Evolutionary conservation across 352 stramenopile species (phyloP).

Genomic region (Pseudoperonospora humuli): DNA sequence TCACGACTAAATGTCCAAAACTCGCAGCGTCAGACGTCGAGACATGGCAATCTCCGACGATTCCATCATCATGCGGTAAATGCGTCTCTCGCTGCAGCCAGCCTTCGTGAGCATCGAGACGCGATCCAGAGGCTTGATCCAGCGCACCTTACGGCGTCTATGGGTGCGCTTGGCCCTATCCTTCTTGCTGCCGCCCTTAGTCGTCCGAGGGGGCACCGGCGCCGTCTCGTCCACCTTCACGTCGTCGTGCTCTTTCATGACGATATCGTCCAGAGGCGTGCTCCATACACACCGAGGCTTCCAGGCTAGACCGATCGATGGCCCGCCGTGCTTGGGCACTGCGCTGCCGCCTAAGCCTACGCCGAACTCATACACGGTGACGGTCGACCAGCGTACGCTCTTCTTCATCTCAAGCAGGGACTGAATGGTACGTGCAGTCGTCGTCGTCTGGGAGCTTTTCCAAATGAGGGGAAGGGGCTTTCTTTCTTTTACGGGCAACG

Average conservation of each 20-base stretch:
- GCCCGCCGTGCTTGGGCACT: conserved; percentile 39
- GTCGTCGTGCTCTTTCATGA: conserved; percentile 10
- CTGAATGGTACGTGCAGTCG: neutral
- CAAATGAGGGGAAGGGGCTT: conserved; percentile 2
- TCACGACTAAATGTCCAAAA: conserved; percentile 24
- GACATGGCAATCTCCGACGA: conserved; percentile 62
- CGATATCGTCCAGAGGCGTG: conserved; percentile 30
- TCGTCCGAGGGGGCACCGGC: neutral
- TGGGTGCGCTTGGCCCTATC: conserved; percentile 15
- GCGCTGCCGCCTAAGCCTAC: conserved; percentile 42
- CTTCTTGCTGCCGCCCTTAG: conserved; percentile 11
- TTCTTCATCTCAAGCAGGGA: conserved; percentile 22
- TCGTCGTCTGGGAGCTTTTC: conserved; percentile 5
- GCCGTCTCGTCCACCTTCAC: conserved; percentile 7
- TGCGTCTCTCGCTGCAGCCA: conserved; percentile 54
- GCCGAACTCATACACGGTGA: conserved; percentile 55
- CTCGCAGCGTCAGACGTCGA: conserved; percentile 32
- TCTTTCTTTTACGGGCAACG: conserved; percentile 11
- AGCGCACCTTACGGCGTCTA: conserved; percentile 40
- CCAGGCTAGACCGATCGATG: conserved; percentile 42
- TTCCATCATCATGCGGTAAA: conserved; percentile 65
- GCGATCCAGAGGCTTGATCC: conserved; percentile 55
- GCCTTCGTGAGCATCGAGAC: conserved; percentile 59
- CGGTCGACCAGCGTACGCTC: conserved; percentile 42
- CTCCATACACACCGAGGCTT: conserved; percentile 51